phyloP scores from a whole-genome alignment of 73 alveolate species.

The Durusdinium trenchii region DNA sequence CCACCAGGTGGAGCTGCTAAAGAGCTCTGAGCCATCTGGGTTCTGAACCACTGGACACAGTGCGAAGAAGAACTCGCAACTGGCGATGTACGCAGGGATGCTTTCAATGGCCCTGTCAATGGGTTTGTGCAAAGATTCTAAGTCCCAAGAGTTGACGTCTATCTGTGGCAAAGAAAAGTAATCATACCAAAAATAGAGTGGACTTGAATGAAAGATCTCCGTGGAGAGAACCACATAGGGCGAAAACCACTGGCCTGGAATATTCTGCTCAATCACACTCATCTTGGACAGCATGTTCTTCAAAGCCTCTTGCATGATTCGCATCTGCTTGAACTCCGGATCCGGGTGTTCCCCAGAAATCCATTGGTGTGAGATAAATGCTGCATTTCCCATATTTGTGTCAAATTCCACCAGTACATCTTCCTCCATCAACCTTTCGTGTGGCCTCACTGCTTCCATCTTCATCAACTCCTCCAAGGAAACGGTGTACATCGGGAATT shows the following conservation, averaged over 20 bases:
- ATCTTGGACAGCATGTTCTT: background rate
- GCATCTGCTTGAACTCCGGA: background rate
- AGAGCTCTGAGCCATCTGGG: background rate
- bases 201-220: background rate
- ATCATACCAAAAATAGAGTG: background rate
- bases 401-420: background rate
- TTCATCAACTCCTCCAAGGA: background rate
- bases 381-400: background rate
- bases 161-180: background rate
- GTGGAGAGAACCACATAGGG: background rate
- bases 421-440: background rate
- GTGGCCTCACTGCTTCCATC: background rate
- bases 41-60: constrained; percentile 31
- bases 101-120: background rate
- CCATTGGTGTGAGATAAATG: constrained; percentile 4
- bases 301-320: background rate
- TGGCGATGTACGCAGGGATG: constrained; percentile 47
- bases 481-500: too few relatives aligned
- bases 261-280: background rate
- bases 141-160: background rate
- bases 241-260: background rate
- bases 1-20: background rate
- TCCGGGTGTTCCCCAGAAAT: background rate
- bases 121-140: background rate
- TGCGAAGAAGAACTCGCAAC: constrained; percentile 27